Conservation (phyloP, 176 grass and related monocot species). For the Aegilops umbellulata region DNA sequence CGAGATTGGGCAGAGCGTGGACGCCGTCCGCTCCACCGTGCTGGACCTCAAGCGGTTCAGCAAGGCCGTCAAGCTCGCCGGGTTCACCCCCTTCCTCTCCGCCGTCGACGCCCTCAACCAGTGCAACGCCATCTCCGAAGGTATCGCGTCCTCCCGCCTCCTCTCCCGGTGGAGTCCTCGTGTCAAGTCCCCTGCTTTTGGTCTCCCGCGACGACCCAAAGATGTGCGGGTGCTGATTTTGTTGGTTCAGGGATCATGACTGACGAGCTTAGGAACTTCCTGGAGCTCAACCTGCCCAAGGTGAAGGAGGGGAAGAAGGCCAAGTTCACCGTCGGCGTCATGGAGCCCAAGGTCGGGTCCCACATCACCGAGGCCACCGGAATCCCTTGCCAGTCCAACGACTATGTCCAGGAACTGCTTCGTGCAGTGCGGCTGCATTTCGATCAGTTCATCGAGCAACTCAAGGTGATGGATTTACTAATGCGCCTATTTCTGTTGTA, state of each 20-base stretch:
- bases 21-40: slow-evolving; percentile 55
- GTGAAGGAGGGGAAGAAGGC: slow-evolving; percentile 67
- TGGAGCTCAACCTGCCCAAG: slow-evolving; percentile 71
- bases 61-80: slow-evolving; percentile 67
- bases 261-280: slow-evolving; percentile 70
- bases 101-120: slow-evolving; percentile 75
- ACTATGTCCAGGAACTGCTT: slow-evolving; percentile 68
- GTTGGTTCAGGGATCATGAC: slow-evolving; percentile 63
- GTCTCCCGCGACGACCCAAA: not conserved
- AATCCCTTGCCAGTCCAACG: slow-evolving; percentile 75
- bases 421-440: slow-evolving; percentile 72
- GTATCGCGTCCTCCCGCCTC: slow-evolving; percentile 7
- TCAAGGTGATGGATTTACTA: slow-evolving; percentile 51
- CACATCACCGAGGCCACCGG: slow-evolving; percentile 66
- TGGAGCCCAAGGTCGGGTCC: slow-evolving; percentile 64
- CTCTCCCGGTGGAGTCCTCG: not conserved
- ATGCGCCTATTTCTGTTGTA: too few relatives aligned
- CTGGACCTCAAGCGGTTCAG: slow-evolving; percentile 63
- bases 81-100: slow-evolving; percentile 67
- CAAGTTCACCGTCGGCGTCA: slow-evolving; percentile 66
- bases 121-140: slow-evolving; percentile 68
- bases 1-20: slow-evolving; percentile 68
- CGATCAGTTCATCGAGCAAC: slow-evolving; percentile 49
- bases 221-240: not conserved
- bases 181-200: not conserved